These are phyloP conservation scores for Penicillium fimorum DNA, from an alignment of 495 filamentous ascomycete species.

Conservation along the genomic window DNA sequence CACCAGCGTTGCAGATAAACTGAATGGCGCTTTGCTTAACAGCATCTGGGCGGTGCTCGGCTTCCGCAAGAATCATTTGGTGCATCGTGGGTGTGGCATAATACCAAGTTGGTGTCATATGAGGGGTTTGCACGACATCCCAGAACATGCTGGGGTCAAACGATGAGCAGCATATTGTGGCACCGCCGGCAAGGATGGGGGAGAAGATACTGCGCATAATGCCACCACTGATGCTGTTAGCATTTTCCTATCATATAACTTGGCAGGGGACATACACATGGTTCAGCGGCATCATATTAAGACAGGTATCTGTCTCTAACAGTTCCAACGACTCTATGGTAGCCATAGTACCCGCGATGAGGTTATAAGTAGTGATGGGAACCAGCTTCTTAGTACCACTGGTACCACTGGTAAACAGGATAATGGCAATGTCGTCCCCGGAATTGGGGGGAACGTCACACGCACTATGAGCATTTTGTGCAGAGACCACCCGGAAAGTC, in stretches of 20 bases:
- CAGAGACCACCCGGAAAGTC: slow-evolving; percentile 18
- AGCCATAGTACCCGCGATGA: slow-evolving; percentile 35
- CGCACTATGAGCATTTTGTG: slow-evolving; percentile 1
- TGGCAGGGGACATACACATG: slow-evolving; percentile 34
- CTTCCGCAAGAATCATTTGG: slow-evolving; percentile 39
- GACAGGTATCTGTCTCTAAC: slow-evolving; percentile 32
- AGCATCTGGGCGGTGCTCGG: slow-evolving; percentile 25
- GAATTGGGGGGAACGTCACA: slow-evolving; percentile 9
- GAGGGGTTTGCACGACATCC: slow-evolving; percentile 40
- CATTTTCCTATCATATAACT: not conserved
- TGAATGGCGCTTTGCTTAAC: slow-evolving; percentile 38
- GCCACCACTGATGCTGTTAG: slow-evolving; percentile 29
- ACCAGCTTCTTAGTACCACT: slow-evolving; percentile 48
- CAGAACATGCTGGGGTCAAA: slow-evolving; percentile 51
- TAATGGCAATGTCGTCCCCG: slow-evolving; percentile 36
- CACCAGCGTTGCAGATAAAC: slow-evolving; percentile 47
- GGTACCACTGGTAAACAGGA: slow-evolving; percentile 48
- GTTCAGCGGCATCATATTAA: slow-evolving; percentile 51
- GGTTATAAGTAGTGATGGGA: slow-evolving; percentile 37
- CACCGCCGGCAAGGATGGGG: slow-evolving; percentile 40
- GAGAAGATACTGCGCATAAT: slow-evolving; percentile 42
- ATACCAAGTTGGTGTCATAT: slow-evolving; percentile 44
- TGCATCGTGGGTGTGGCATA: slow-evolving; percentile 52
- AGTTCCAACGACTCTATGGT: slow-evolving; percentile 44
- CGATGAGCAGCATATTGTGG: slow-evolving; percentile 42